phyloP scores from a whole-genome alignment of 2,329 filamentous ascomycete genomes.

The Pseudocercospora fuligena region DNA sequence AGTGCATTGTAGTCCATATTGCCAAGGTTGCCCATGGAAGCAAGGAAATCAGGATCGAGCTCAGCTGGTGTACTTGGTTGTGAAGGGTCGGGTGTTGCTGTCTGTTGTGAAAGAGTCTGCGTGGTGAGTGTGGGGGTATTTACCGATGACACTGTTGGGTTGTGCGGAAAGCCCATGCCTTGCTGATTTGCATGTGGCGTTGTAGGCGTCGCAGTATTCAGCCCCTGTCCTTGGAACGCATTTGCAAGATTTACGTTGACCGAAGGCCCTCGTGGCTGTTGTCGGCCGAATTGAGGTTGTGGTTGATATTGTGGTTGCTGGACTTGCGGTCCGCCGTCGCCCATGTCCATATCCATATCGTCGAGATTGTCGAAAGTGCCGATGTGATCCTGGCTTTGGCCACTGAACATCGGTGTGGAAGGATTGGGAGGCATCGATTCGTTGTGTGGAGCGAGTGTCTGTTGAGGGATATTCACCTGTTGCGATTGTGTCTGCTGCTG shows the following conservation, averaged over 20 bases:
- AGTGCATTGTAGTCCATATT: conserved; percentile 41
- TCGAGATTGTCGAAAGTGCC: conserved; percentile 67
- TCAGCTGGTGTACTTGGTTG: conserved; percentile 72
- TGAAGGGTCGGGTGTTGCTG: conserved; percentile 68
- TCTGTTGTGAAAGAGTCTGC: conserved; percentile 67
- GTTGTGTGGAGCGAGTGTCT: conserved; percentile 11
- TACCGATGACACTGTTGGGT: conserved; percentile 94
- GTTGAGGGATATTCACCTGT: conserved; percentile 29
- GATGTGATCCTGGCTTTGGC: conserved; percentile 39
- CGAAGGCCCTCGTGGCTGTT: conserved; percentile 65
- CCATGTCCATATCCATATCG: conserved; percentile 98
- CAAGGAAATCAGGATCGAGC: conserved; percentile 61
- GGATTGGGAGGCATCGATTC: conserved; percentile 21
- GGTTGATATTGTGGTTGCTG: conserved; percentile 51
- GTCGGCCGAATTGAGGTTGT: conserved; percentile 58
- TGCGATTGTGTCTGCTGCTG: conserved; percentile 41
- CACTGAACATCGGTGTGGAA: conserved; percentile 39
- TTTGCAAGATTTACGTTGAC: conserved; percentile 82
- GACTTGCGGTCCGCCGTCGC: conserved; percentile 69
- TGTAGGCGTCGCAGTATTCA: conserved; percentile 82
- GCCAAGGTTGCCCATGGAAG: conserved; percentile 44
- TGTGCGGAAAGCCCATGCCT: conserved; percentile 79
- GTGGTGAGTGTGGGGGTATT: conserved; percentile 91
- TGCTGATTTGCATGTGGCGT: conserved; percentile 74
- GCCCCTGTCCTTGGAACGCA: conserved; percentile 68